Evolutionary conservation across 768 basidiomycete genomes (phyloP).

Genomic region (Collybiopsis luxurians): DNA sequence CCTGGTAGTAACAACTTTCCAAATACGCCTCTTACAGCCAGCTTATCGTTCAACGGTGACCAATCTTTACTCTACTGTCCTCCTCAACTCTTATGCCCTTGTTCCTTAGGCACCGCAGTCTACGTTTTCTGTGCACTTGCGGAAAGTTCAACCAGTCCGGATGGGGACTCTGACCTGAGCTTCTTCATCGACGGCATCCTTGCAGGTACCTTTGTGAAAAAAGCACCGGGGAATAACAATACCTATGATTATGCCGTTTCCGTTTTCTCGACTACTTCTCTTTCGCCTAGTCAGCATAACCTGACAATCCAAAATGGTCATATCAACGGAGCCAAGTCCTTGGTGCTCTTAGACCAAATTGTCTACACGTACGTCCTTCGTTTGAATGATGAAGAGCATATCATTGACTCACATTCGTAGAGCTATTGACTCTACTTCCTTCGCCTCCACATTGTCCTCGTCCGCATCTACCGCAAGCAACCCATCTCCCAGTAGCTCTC

Average conservation of each 20-base stretch:
- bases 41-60: constrained; percentile 32
- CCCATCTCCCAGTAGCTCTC: not conserved
- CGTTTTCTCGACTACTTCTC: constrained; percentile 28
- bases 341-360: constrained; percentile 36
- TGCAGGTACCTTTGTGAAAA: constrained; percentile 18
- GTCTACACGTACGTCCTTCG: constrained; percentile 32
- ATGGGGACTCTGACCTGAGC: constrained; percentile 28
- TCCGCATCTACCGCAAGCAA: not conserved
- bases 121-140: constrained; percentile 40
- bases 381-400: too few relatives aligned
- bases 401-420: not conserved
- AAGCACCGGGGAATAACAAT: constrained; percentile 12
- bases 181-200: constrained; percentile 31
- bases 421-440: not conserved
- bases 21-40: constrained; percentile 22
- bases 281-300: constrained; percentile 26
- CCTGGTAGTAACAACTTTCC: constrained; percentile 14
- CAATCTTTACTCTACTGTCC: not conserved
- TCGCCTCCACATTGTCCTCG: not conserved
- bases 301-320: constrained; percentile 33
- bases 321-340: constrained; percentile 21
- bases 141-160: constrained; percentile 17
- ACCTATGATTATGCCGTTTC: constrained; percentile 30
- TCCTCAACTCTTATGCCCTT: not conserved
- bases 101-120: constrained; percentile 37